Conservation (phyloP, 176 grass and related monocot species). For the Carex scoparia region DNA sequence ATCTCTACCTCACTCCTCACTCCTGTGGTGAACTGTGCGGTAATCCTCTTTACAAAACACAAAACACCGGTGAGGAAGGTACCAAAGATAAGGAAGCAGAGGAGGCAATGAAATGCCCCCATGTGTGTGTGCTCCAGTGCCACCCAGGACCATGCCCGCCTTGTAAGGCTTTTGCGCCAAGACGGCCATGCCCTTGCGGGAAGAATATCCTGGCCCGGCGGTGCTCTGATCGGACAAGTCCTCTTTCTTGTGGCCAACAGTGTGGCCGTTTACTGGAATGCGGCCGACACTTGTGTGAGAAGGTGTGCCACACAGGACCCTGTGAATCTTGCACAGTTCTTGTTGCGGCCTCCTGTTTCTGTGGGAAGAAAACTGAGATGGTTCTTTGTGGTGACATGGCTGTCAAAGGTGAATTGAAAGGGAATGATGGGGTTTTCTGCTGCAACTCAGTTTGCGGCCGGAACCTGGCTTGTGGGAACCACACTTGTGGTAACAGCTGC, state of each 20-base stretch:
- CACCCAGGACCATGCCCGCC: slow-evolving; percentile 85
- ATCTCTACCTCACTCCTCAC: slow-evolving; percentile 83
- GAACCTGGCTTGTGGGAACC: slow-evolving; percentile 57
- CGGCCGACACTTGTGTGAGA: slow-evolving; percentile 50
- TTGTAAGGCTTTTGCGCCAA: slow-evolving; percentile 83
- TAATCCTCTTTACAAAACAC: slow-evolving; percentile 45
- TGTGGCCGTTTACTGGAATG: slow-evolving; percentile 60
- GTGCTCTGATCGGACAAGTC: slow-evolving; percentile 58
- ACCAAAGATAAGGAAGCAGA: not conserved
- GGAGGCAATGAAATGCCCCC: slow-evolving; percentile 45
- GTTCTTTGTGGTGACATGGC: slow-evolving; percentile 66
- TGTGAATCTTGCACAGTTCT: slow-evolving; percentile 58
- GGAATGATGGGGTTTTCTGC: slow-evolving; percentile 53
- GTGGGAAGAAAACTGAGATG: slow-evolving; percentile 56
- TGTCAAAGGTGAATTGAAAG: slow-evolving; percentile 52
- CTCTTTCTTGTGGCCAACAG: slow-evolving; percentile 57
- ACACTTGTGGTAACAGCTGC: slow-evolving; percentile 62
- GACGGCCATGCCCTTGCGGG: slow-evolving; percentile 62
- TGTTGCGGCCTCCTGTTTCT: slow-evolving; percentile 60
- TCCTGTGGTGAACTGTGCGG: slow-evolving; percentile 86
- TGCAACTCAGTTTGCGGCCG: slow-evolving; percentile 46
- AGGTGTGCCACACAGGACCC: slow-evolving; percentile 64
- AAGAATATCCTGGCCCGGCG: slow-evolving; percentile 62
- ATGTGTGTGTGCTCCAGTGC: slow-evolving; percentile 88
- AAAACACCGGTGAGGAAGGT: slow-evolving; percentile 18